phyloP scores from a whole-genome alignment of 345 rosid species.

The Salix suchowensis region DNA sequence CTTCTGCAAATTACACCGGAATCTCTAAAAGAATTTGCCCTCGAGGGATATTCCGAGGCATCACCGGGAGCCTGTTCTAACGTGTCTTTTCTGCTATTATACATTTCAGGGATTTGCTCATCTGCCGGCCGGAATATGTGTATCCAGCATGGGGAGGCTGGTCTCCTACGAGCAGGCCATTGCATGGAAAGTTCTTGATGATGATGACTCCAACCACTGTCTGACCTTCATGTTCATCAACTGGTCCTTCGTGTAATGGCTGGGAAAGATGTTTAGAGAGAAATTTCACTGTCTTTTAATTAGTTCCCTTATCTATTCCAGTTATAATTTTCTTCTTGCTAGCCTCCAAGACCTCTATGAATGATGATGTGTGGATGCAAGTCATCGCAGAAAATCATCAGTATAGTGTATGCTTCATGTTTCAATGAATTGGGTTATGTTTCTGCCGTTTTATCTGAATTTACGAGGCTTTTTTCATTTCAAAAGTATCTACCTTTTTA shows the following conservation, averaged over 20 bases:
- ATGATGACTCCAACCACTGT: constrained; percentile 82
- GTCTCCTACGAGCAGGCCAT: constrained; percentile 81
- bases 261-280: background rate
- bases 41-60: too few species aligned
- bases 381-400: background rate
- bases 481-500: too few species aligned
- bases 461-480: too few species aligned
- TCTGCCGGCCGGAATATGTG: constrained; percentile 77
- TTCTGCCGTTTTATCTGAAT: background rate
- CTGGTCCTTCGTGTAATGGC: constrained; percentile 81
- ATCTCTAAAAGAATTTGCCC: background rate
- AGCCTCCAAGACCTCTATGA: background rate
- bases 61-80: background rate
- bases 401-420: background rate
- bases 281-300: background rate
- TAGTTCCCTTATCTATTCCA: background rate
- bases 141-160: constrained; percentile 96
- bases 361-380: background rate
- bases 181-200: constrained; percentile 93
- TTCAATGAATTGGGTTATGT: background rate
- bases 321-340: background rate
- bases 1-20: too few species aligned
- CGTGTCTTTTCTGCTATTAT: background rate
- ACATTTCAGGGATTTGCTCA: constrained; percentile 74
- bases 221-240: constrained; percentile 88